Conservation (phyloP, 2,329 filamentous ascomycete genomes). For the Sarocladiaceae sp. region DNA sequence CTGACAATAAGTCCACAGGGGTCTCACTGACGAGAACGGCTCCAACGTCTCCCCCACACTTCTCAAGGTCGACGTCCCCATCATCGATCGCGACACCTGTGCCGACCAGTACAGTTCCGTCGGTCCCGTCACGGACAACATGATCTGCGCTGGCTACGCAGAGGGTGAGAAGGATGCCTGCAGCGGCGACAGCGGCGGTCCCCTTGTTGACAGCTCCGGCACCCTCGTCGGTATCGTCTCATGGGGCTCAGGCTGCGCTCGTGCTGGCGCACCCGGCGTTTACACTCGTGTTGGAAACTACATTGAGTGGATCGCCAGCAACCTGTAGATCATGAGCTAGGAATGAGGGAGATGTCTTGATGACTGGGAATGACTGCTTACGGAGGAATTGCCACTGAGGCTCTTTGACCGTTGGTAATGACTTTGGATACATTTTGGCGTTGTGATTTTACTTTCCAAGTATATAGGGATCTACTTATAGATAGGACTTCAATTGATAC, state of each 20-base stretch:
- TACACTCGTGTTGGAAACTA: slow-evolving; percentile 22
- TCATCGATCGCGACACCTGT: slow-evolving; percentile 22
- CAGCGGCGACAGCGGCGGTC: slow-evolving; percentile 25
- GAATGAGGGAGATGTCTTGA: no score
- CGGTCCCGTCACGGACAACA: slow-evolving; percentile 20
- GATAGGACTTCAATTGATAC: no score
- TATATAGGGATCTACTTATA: no score
- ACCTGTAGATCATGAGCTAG: slow-evolving; percentile 12
- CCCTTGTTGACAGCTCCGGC: slow-evolving; percentile 18
- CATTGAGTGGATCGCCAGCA: slow-evolving; percentile 19
- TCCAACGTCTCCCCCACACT: slow-evolving; percentile 15
- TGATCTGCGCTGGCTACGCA: slow-evolving; percentile 24
- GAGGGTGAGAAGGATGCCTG: slow-evolving; percentile 25
- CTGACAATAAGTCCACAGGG: slow-evolving; percentile 14
- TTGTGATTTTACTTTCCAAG: no score
- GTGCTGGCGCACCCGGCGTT: slow-evolving; percentile 19
- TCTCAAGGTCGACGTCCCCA: slow-evolving; percentile 24
- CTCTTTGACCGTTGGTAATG: no score
- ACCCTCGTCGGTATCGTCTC: slow-evolving; percentile 22
- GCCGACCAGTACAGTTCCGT: slow-evolving; percentile 15
- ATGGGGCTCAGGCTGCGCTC: slow-evolving; percentile 24
- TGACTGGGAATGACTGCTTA: no score
- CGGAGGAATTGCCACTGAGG: no score
- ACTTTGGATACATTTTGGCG: no score
- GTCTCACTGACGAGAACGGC: slow-evolving; percentile 12